phyloP scores from a whole-genome alignment of 257 asterid species.

The Solanum dulcamara region DNA sequence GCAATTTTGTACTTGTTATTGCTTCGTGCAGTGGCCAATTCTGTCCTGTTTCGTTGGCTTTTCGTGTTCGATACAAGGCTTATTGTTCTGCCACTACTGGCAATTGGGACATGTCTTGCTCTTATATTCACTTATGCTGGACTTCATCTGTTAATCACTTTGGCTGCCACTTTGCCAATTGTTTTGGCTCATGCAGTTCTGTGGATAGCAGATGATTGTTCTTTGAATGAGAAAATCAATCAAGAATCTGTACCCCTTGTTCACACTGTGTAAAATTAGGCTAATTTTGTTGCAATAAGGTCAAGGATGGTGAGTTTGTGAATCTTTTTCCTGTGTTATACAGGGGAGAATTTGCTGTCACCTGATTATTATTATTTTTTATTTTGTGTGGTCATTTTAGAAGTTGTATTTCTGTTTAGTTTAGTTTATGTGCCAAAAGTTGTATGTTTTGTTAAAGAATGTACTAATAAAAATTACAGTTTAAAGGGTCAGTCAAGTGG shows the following conservation, averaged over 20 bases:
- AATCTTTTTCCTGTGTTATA: neutral
- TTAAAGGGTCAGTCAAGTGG: neutral
- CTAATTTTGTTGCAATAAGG: neutral
- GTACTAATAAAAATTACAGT: neutral
- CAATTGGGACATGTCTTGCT: conserved; percentile 6
- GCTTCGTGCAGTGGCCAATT: conserved; percentile 29
- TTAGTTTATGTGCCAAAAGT: neutral
- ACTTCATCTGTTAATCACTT: conserved; percentile 37
- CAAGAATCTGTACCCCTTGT: neutral
- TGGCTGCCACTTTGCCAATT: conserved; percentile 37
- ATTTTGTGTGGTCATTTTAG: neutral
- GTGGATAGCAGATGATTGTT: conserved; percentile 22
- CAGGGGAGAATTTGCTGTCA: neutral
- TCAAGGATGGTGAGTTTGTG: neutral
- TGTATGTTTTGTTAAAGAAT: neutral
- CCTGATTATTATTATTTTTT: neutral
- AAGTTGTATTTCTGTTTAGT: neutral
- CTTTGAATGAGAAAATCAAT: neutral
- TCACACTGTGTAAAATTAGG: neutral
- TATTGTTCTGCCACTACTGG: conserved; percentile 24
- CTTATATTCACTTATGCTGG: conserved; percentile 37
- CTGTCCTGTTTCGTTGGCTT: conserved; percentile 22
- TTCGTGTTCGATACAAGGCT: conserved; percentile 16
- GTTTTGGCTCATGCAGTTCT: conserved; percentile 35
- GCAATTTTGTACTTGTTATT: conserved; percentile 29